Evolutionary conservation across 2,329 filamentous ascomycete genomes (phyloP).

Genomic region (Blastomyces emzantsi): DNA sequence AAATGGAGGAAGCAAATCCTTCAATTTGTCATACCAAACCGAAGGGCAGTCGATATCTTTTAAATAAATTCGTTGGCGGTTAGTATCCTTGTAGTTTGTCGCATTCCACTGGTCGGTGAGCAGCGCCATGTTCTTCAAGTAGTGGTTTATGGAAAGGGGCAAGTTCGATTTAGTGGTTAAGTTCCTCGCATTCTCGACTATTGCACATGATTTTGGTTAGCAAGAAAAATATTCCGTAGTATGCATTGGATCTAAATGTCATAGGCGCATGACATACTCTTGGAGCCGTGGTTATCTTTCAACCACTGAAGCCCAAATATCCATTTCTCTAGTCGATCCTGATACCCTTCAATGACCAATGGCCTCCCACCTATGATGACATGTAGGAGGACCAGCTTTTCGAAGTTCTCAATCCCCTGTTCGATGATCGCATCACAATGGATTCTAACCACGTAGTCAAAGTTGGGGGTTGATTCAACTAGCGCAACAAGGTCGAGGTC

Average conservation of each 20-base stretch:
- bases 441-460: conserved; percentile 77
- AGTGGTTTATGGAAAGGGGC: conserved; percentile 80
- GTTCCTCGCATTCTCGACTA: conserved; percentile 78
- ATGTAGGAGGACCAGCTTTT: conserved; percentile 73
- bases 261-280: conserved; percentile 45
- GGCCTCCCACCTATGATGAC: conserved; percentile 81
- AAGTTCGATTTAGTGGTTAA: conserved; percentile 63
- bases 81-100: conserved; percentile 66
- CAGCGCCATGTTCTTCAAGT: conserved; percentile 75
- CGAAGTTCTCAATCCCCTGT: conserved; percentile 69
- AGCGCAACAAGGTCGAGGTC: conserved; percentile 68
- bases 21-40: conserved; percentile 74
- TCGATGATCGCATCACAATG: conserved; percentile 67
- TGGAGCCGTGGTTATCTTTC: conserved; percentile 65
- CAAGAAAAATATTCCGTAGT: conserved; percentile 7
- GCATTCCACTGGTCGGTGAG: conserved; percentile 74
- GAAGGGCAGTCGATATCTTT: conserved; percentile 95
- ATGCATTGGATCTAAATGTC: neutral
- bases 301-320: conserved; percentile 79
- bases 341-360: conserved; percentile 83
- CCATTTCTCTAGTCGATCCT: conserved; percentile 61
- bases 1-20: conserved; percentile 66
- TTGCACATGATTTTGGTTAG: neutral
- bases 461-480: conserved; percentile 71
- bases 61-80: conserved; percentile 78